phyloP scores from a whole-genome alignment of 805 yeast genomes.

The Debaryomyces hansenii region DNA sequence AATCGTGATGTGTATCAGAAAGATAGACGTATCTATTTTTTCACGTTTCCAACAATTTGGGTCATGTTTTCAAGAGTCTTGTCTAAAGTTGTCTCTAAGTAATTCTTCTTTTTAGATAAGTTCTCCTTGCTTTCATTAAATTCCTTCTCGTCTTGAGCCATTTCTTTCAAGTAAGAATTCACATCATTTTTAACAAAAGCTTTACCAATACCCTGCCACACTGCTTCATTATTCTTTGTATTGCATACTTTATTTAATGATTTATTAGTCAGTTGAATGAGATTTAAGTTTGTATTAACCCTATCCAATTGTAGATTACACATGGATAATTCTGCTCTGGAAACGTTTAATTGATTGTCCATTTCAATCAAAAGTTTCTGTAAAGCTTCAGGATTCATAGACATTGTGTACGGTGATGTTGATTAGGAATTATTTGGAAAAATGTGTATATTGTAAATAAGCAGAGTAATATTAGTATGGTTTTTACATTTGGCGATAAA shows the following conservation, averaged over 20 bases:
- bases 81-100: constrained; percentile 74
- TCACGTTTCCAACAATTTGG: constrained; percentile 31
- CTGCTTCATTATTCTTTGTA: constrained; percentile 43
- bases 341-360: constrained; percentile 60
- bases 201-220: constrained; percentile 88
- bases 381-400: constrained; percentile 46
- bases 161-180: constrained; percentile 45
- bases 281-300: constrained; percentile 47
- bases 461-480: background rate
- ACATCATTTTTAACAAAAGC: constrained; percentile 55
- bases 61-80: constrained; percentile 68
- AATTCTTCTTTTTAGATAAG: constrained; percentile 65
- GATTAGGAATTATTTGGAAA: background rate
- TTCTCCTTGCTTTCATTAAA: constrained; percentile 60
- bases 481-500: background rate
- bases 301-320: constrained; percentile 53
- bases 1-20: no score
- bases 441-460: no score
- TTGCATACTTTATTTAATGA: constrained; percentile 48
- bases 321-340: constrained; percentile 58
- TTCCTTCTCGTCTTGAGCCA: constrained; percentile 52
- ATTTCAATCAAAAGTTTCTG: constrained; percentile 62
- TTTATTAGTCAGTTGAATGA: constrained; percentile 55
- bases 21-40: background rate
- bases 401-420: constrained; percentile 24